These are phyloP conservation scores for Lathyrus sativus DNA, from an alignment of 306 rosid genomes.

Conservation along the genomic window DNA sequence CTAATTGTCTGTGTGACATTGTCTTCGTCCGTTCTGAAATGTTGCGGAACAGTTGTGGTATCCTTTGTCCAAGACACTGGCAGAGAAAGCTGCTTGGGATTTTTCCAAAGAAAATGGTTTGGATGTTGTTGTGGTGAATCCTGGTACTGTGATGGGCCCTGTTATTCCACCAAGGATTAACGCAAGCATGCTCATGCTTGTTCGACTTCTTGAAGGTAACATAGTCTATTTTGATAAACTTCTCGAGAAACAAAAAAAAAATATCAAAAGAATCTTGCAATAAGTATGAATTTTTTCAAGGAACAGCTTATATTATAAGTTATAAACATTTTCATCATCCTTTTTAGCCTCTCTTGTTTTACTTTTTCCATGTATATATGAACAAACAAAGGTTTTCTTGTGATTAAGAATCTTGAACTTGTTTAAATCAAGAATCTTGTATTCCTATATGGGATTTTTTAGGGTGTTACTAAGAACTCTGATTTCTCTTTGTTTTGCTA, in stretches of 20 bases:
- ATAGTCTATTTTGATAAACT: not conserved
- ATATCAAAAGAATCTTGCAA: not conserved
- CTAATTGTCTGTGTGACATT: conserved; percentile 5
- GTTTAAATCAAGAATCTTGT: no score
- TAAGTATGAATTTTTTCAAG: not conserved
- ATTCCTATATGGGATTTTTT: not conserved
- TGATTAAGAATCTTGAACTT: not conserved
- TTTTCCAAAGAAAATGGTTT: conserved; percentile 74
- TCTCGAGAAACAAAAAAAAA: not conserved
- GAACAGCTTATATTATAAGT: not conserved
- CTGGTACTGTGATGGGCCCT: conserved; percentile 90
- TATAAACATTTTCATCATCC: not conserved
- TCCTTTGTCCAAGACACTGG: conserved; percentile 79
- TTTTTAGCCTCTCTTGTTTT: not conserved
- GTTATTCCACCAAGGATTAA: conserved; percentile 74
- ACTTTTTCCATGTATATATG: not conserved
- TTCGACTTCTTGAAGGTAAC: conserved; percentile 79
- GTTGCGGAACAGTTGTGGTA: conserved; percentile 70
- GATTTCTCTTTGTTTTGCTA: conserved; percentile 33
- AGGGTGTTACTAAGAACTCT: not conserved
- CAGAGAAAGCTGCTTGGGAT: conserved; percentile 92
- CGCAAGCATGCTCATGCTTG: conserved; percentile 81
- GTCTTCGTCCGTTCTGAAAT: conserved; percentile 20
- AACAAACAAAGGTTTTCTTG: not conserved
- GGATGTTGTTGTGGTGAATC: conserved; percentile 92